A percentile compares a stretch with the other conserved stretches of the same genome.
phyloP scores from a whole-genome alignment of 2,329 filamentous ascomycete species.

The Botrytis elliptica region DNA sequence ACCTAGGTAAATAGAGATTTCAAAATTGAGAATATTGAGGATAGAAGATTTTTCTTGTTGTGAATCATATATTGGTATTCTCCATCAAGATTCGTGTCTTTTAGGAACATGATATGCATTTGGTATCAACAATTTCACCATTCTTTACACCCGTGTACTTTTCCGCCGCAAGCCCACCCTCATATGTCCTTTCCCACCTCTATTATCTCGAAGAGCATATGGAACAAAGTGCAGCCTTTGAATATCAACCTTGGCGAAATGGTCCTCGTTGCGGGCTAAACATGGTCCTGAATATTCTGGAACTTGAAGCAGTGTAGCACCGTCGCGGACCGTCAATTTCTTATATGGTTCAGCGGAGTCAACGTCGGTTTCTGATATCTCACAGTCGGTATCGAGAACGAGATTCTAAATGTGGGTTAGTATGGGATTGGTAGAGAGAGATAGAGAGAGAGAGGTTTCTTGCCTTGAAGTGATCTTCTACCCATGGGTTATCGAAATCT shows the following conservation, averaged over 20 bases:
- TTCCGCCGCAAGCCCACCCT: conserved; percentile 29
- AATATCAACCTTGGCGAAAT: conserved; percentile 21
- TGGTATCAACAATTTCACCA: neutral
- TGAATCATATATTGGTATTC: neutral
- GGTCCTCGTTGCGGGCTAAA: conserved; percentile 17
- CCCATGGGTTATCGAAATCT: conserved; percentile 57
- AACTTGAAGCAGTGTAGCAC: conserved; percentile 23
- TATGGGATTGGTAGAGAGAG: neutral
- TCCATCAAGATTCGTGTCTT: neutral
- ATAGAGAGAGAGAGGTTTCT: neutral
- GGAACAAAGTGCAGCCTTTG: conserved; percentile 51
- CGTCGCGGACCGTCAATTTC: conserved; percentile 29
- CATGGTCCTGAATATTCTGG: neutral
- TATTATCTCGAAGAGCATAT: conserved; percentile 55
- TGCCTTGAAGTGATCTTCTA: conserved; percentile 52
- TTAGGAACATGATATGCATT: neutral
- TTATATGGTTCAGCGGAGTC: conserved; percentile 30
- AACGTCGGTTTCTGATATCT: conserved; percentile 25
- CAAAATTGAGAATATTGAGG: neutral
- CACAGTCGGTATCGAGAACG: conserved; percentile 25
- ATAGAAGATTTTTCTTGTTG: neutral
- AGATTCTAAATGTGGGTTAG: conserved; percentile 19
- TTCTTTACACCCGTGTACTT: neutral
- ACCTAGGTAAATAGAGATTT: neutral
- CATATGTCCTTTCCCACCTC: conserved; percentile 49